These are phyloP conservation scores for Albugo candida DNA, from an alignment of 352 stramenopile species.

Conservation along the genomic window DNA sequence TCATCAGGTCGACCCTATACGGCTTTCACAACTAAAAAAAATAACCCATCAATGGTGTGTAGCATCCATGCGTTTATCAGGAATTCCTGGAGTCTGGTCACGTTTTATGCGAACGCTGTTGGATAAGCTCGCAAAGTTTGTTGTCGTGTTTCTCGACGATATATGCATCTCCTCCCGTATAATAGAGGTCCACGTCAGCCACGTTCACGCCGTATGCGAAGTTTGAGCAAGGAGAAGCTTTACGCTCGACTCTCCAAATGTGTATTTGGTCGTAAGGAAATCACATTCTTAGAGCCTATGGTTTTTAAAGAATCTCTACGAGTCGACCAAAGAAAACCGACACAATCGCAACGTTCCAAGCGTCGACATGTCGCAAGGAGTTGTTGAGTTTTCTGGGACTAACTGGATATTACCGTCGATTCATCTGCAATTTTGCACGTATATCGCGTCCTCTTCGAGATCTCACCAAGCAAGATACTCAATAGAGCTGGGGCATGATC, in stretches of 20 bases:
- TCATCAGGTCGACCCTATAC: background rate
- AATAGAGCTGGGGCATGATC: conserved; percentile 2
- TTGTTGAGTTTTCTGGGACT: conserved; percentile 10
- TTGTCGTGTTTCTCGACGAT: conserved; percentile 4
- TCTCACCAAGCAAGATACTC: conserved; percentile 1
- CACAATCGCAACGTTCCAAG: conserved; percentile 2
- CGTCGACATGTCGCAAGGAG: conserved; percentile 5
- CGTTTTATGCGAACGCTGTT: conserved; percentile 3
- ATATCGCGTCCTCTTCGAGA: conserved; percentile 7
- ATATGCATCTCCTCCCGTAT: conserved; percentile 7
- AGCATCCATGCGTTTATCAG: conserved; percentile 17
- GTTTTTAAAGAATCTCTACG: conserved; percentile 6
- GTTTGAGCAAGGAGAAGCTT: conserved; percentile 9
- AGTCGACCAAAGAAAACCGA: conserved; percentile 5
- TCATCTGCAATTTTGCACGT: conserved; percentile 8
- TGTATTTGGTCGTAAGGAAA: conserved; percentile 4
- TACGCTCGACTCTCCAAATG: conserved; percentile 10
- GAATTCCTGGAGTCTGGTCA: conserved; percentile 3
- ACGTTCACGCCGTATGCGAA: conserved; percentile 1
- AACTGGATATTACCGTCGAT: conserved; percentile 11
- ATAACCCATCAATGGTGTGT: conserved; percentile 3
- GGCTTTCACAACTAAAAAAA: conserved; percentile 1
- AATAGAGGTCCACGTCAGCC: background rate
- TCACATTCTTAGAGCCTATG: conserved; percentile 15
- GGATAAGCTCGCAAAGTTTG: conserved; percentile 1